phyloP scores from a whole-genome alignment of 176 grass and related monocot species.

The Oryza brachyantha region DNA sequence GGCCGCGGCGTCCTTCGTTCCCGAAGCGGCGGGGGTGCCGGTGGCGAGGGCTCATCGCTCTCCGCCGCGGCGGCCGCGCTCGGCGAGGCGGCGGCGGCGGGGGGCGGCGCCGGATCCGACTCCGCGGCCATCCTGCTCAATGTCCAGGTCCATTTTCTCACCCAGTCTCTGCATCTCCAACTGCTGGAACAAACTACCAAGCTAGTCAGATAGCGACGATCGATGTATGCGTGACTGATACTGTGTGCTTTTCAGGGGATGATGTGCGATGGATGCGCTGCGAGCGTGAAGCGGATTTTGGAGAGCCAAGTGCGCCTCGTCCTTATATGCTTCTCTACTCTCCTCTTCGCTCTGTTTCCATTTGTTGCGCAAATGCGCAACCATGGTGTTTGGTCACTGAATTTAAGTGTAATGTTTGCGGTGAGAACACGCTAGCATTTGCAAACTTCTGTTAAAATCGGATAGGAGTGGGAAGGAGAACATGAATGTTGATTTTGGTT shows the following conservation, averaged over 20 bases:
- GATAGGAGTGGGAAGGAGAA: neutral
- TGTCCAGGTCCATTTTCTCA: slow-evolving; percentile 39
- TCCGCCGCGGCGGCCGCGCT: neutral
- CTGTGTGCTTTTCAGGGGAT: slow-evolving; percentile 53
- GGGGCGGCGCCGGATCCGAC: slow-evolving; percentile 33
- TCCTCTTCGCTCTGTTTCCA: neutral
- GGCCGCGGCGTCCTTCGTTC: slow-evolving; percentile 26
- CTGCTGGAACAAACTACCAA: neutral
- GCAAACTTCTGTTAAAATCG: neutral
- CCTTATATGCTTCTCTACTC: neutral
- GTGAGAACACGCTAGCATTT: neutral
- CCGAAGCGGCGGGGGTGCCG: slow-evolving; percentile 15
- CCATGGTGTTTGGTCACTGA: neutral
- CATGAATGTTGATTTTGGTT: neutral
- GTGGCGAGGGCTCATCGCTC: slow-evolving; percentile 28
- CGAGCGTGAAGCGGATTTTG: slow-evolving; percentile 83
- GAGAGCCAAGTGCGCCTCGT: slow-evolving; percentile 62
- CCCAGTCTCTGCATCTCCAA: neutral
- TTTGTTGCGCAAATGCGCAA: neutral
- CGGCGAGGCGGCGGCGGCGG: slow-evolving; percentile 27
- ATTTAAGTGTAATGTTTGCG: neutral
- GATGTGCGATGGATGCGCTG: slow-evolving; percentile 84
- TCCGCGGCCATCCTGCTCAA: slow-evolving; percentile 65
- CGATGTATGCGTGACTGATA: neutral
- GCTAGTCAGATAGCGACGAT: no score